These are phyloP conservation scores for Cystobasidium tubakii DNA, from an alignment of 768 basidiomycete genomes.

Conservation along the genomic window DNA sequence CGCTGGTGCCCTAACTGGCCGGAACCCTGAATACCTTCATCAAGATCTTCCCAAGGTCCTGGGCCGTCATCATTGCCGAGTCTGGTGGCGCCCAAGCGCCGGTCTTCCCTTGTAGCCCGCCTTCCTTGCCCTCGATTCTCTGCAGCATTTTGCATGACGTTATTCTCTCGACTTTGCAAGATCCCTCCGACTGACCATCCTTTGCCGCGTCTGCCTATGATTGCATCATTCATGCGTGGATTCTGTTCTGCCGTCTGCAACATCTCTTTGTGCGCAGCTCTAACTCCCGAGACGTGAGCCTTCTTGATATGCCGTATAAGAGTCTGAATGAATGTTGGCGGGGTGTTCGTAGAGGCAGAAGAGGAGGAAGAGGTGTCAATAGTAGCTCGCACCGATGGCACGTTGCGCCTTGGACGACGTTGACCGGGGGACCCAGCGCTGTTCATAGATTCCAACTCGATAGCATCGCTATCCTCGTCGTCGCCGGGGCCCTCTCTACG, in stretches of 20 bases:
- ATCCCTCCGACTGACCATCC: conserved; percentile 34
- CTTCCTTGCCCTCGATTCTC: not conserved
- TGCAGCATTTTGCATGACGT: conserved; percentile 10
- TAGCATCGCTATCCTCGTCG: conserved; percentile 15
- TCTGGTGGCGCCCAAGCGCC: not conserved
- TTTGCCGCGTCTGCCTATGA: conserved; percentile 21
- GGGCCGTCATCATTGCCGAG: not conserved
- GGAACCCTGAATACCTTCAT: not conserved
- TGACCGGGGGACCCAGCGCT: not conserved
- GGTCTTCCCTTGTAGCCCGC: conserved; percentile 29
- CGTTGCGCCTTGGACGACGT: not conserved
- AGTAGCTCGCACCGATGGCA: conserved; percentile 9
- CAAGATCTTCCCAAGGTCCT: conserved; percentile 3
- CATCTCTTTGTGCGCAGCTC: conserved; percentile 22
- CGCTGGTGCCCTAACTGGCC: not conserved
- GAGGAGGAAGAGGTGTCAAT: not conserved
- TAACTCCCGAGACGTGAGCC: conserved; percentile 14
- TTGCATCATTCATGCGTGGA: conserved; percentile 30
- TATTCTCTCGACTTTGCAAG: conserved; percentile 20
- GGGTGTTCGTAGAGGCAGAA: not conserved
- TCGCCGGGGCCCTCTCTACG: not conserved
- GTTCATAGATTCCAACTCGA: conserved; percentile 26
- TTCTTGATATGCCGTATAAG: conserved; percentile 10
- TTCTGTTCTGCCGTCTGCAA: conserved; percentile 19
- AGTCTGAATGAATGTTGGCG: conserved; percentile 26